Evolutionary conservation across 2,329 filamentous ascomycete genomes (phyloP).

Genomic region (Huntiella savannae): DNA sequence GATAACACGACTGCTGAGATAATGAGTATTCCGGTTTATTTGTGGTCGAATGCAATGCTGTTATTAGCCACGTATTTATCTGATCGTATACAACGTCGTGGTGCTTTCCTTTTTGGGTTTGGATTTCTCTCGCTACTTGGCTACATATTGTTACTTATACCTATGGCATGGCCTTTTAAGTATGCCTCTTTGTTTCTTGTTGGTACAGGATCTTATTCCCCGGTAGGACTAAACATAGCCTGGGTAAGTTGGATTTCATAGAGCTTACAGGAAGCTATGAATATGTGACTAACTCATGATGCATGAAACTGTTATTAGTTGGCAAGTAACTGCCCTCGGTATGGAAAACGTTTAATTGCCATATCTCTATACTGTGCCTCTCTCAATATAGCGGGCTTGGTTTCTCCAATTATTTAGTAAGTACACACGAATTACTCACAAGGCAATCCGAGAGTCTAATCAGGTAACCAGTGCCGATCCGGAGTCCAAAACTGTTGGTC

Average conservation of each 20-base stretch:
- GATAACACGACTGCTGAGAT: not conserved
- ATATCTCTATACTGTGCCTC: not conserved
- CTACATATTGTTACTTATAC: not conserved
- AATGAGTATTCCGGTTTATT: not conserved
- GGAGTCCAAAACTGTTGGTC: not conserved
- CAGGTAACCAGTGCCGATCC: not conserved
- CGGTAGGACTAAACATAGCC: not conserved
- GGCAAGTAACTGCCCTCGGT: not conserved
- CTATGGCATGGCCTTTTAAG: not conserved
- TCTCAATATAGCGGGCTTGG: not conserved
- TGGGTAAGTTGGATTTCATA: not conserved
- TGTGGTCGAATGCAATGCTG: not conserved
- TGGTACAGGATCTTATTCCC: not conserved
- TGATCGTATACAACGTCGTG: not conserved
- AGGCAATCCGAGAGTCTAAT: not conserved
- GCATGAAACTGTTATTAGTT: not conserved
- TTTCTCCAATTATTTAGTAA: not conserved
- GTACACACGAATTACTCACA: not conserved
- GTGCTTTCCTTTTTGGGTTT: not conserved
- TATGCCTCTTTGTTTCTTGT: not conserved
- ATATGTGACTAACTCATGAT: no score
- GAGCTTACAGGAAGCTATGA: no score
- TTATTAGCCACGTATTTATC: not conserved
- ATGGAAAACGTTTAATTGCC: not conserved
- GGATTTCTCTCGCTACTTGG: not conserved